Base-by-base conservation (phyloP, 2,329 filamentous ascomycete genomes). In the Thermothelomyces thermophilus region DNA sequence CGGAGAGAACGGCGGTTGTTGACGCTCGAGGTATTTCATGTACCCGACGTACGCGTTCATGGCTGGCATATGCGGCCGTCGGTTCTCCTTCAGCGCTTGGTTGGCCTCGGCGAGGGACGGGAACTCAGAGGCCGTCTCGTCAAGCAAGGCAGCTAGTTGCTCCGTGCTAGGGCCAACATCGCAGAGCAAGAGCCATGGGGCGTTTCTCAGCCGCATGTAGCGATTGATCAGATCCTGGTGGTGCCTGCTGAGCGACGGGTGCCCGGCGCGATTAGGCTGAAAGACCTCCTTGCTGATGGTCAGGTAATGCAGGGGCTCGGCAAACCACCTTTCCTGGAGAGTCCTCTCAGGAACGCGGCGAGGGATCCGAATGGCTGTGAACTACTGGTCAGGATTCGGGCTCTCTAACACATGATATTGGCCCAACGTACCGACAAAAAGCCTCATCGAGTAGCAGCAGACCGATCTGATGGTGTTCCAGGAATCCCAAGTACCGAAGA, bases 381-480 rank as follows among this genome's bases (percentile, higher is more conserved):
- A 40, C 6, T 16, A 43, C 7, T 17, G 20, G 41, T 46, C 10
- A 41, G 33, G 45, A 41, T 33, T 7, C 3, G 6, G 20, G 19
- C 28, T 14, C 17, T 34, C 14, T 26, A 7, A 24, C 22, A 42
- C 13, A 37, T 9, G 9, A 3, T 5, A 20, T 6, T 11, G 34
- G 42, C 14, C 20, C 4, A 41, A 65, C 88, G 73, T 84, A 95
- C 91, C 87, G 68, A 96, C 81, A 62, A 82, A 85, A 33, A 98
- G 75, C 65, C 89, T 81, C 50, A 77, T 70, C 67, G 84, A 85
- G 69, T 98, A 97, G 70, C 84, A 86, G 77, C 90, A 96, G 50
- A 89, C 74, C 46, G 83, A 84, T 46, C 93, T 80, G 61, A 98
- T 86, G 19, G 84, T 76, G 65, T 98, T 85, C 93, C 93, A 98